phyloP scores from a whole-genome alignment of 2,329 filamentous ascomycete genomes.

The Alternaria sp. region DNA sequence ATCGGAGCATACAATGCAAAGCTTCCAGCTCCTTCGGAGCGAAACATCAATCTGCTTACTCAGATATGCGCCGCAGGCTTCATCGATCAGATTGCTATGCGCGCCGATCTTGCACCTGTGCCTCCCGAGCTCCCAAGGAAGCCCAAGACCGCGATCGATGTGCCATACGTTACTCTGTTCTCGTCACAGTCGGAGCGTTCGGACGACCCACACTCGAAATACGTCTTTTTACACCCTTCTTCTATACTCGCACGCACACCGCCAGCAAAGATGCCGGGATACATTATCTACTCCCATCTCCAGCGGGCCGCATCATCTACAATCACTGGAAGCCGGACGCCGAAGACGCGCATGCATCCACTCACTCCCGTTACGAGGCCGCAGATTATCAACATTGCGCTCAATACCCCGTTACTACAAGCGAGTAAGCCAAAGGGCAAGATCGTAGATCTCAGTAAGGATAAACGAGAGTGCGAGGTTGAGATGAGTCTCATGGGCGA shows the following conservation, averaged over 20 bases:
- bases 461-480: slow-evolving; percentile 79
- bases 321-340: slow-evolving; percentile 45
- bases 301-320: slow-evolving; percentile 67
- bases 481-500: slow-evolving; percentile 78
- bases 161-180: slow-evolving; percentile 87
- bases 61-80: slow-evolving; percentile 93
- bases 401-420: slow-evolving; percentile 81
- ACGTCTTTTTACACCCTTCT: slow-evolving; percentile 86
- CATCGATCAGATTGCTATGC: slow-evolving; percentile 91
- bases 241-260: slow-evolving; percentile 74
- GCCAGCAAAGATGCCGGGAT: slow-evolving; percentile 70
- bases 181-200: slow-evolving; percentile 61
- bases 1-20: slow-evolving; percentile 50
- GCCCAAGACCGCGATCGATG: slow-evolving; percentile 85
- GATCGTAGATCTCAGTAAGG: slow-evolving; percentile 60
- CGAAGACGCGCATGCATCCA: slow-evolving; percentile 83
- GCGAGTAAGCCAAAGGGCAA: slow-evolving; percentile 94
- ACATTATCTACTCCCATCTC: slow-evolving; percentile 85
- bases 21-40: slow-evolving; percentile 67
- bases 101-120: slow-evolving; percentile 80
- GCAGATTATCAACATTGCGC: slow-evolving; percentile 79
- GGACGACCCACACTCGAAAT: slow-evolving; percentile 62
- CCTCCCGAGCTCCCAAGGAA: slow-evolving; percentile 64
- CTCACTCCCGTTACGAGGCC: slow-evolving; percentile 78
- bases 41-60: slow-evolving; percentile 77